phyloP scores from a whole-genome alignment of 2,329 filamentous ascomycete genomes.

The Stagonosporopsis chrysanthemi region DNA sequence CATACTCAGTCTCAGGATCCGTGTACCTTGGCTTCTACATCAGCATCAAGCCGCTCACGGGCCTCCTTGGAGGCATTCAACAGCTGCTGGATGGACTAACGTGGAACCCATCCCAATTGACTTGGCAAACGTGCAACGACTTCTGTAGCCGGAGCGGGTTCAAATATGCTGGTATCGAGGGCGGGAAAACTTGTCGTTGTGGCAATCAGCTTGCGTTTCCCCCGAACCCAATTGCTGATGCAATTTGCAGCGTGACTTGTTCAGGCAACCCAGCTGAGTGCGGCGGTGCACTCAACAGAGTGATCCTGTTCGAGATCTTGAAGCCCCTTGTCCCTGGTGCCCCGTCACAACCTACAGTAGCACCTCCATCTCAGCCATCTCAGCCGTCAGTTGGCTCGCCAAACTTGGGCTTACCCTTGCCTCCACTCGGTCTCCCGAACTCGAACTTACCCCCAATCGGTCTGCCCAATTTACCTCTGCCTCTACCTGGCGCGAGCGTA shows the following conservation, averaged over 20 bases:
- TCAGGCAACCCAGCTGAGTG: neutral
- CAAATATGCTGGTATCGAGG: slow-evolving; percentile 11
- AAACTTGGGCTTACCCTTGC: no score
- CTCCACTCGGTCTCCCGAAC: no score
- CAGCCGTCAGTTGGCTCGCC: no score
- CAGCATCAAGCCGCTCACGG: neutral
- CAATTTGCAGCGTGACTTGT: slow-evolving; percentile 2
- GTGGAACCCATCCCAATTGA: neutral
- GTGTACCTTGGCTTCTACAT: slow-evolving; percentile 12
- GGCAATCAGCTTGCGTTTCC: slow-evolving; percentile 2
- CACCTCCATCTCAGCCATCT: no score
- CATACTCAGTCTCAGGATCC: neutral
- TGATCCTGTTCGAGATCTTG: slow-evolving; percentile 6
- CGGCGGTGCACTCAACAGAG: slow-evolving; percentile 5
- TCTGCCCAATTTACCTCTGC: no score
- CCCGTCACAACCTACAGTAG: neutral
- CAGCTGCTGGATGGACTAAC: slow-evolving; percentile 2
- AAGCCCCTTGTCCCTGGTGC: neutral
- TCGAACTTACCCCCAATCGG: no score
- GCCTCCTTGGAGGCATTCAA: neutral
- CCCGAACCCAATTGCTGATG: neutral
- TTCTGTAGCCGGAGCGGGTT: neutral
- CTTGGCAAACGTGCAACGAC: slow-evolving; percentile 1
- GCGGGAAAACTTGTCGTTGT: slow-evolving; percentile 9
- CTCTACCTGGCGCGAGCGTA: no score